Evolutionary conservation across 371 early-diverging fungal genomes (phyloP).

Genomic region (Mucor indicus): DNA sequence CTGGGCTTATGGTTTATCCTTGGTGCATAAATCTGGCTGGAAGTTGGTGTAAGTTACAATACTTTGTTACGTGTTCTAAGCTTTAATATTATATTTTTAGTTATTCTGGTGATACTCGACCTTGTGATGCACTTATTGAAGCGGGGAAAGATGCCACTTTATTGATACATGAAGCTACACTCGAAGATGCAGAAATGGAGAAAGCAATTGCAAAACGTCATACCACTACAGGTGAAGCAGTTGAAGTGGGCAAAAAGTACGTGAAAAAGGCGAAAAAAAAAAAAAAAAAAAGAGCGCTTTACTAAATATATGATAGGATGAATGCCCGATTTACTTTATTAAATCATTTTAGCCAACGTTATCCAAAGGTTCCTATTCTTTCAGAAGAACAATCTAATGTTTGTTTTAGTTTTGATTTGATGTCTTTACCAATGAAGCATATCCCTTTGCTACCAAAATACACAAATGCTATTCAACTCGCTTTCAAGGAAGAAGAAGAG

Average conservation of each 20-base stretch:
- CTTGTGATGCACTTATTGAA: slow-evolving; percentile 71
- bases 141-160: slow-evolving; percentile 75
- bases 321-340: slow-evolving; percentile 79
- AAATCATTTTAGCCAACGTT: slow-evolving; percentile 98
- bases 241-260: slow-evolving; percentile 72
- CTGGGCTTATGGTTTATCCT: slow-evolving; percentile 73
- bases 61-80: not conserved
- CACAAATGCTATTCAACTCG: slow-evolving; percentile 51
- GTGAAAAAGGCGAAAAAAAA: not conserved
- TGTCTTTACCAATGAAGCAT: slow-evolving; percentile 64
- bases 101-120: slow-evolving; percentile 98
- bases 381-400: slow-evolving; percentile 47
- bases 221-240: slow-evolving; percentile 88
- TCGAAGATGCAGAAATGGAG: slow-evolving; percentile 76
- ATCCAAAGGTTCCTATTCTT: slow-evolving; percentile 76
- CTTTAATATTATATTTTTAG: slow-evolving; percentile 11
- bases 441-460: slow-evolving; percentile 62
- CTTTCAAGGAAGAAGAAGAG: slow-evolving; percentile 54
- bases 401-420: slow-evolving; percentile 84
- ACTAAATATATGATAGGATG: slow-evolving; percentile 50
- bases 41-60: slow-evolving; percentile 54
- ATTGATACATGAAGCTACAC: slow-evolving; percentile 97
- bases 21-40: slow-evolving; percentile 66
- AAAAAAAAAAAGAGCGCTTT: not conserved
- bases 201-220: slow-evolving; percentile 90